These are phyloP conservation scores for Acacia concinna DNA, from an alignment of 331 rosid genomes.

Conservation along the genomic window DNA sequence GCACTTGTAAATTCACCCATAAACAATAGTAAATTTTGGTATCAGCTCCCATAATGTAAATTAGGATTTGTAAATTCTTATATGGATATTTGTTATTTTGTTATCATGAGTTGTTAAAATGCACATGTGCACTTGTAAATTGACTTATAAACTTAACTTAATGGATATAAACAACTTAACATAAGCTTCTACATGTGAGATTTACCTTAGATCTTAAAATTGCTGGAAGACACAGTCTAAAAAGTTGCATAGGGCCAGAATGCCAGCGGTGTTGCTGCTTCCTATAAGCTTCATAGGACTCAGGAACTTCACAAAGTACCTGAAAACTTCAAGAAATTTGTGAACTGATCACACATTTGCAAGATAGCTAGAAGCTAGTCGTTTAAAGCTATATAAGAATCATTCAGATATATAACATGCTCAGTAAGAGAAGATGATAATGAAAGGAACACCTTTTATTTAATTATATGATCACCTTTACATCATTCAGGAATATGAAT, in stretches of 20 bases:
- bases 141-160: no score
- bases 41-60: no score
- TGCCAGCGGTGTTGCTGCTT: conserved; percentile 99
- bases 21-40: no score
- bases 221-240: conserved; percentile 87
- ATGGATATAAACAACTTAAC: not conserved
- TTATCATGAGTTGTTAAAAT: no score
- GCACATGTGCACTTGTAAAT: no score
- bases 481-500: conserved; percentile 85
- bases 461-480: conserved; percentile 57
- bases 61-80: no score
- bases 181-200: not conserved
- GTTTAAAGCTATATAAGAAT: conserved; percentile 3
- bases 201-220: conserved; percentile 79
- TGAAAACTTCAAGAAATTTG: conserved; percentile 35
- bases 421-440: conserved; percentile 22
- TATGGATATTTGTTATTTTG: no score
- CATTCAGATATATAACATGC: conserved; percentile 1
- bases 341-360: not conserved
- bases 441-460: not conserved
- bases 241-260: conserved; percentile 99
- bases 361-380: conserved; percentile 2
- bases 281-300: conserved; percentile 93
- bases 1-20: not conserved
- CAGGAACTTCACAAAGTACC: conserved; percentile 95